These are phyloP conservation scores for Hypoxylon sp. DNA, from an alignment of 2,329 filamentous ascomycete genomes.

Conservation along the genomic window DNA sequence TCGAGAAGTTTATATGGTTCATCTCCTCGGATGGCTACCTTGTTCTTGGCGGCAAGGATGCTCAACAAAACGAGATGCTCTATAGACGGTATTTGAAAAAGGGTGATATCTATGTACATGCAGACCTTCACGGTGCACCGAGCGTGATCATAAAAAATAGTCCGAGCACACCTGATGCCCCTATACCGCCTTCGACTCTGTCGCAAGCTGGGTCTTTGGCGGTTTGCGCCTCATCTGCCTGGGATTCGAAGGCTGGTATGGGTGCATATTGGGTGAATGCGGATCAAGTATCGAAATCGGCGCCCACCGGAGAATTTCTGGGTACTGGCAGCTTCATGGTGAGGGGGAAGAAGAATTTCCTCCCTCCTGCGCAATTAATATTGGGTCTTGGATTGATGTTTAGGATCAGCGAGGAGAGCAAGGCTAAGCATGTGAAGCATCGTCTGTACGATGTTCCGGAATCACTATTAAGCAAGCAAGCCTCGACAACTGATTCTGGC, in stretches of 20 bases:
- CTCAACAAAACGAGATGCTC: constrained; percentile 91
- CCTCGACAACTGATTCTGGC: constrained; percentile 20
- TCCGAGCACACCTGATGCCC: constrained; percentile 80
- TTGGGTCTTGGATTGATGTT: constrained; percentile 92
- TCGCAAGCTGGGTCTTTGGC: constrained; percentile 89
- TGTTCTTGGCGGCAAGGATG: constrained; percentile 89
- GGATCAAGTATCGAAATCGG: constrained; percentile 90
- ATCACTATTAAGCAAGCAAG: constrained; percentile 27
- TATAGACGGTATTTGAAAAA: constrained; percentile 89
- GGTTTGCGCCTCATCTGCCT: constrained; percentile 88
- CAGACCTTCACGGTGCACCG: constrained; percentile 86
- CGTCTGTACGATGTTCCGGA: constrained; percentile 59
- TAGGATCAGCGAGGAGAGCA: constrained; percentile 89
- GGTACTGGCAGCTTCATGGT: constrained; percentile 84
- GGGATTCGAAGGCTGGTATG: constrained; percentile 97
- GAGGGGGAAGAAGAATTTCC: constrained; percentile 88
- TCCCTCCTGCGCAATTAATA: constrained; percentile 88
- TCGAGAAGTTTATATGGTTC: constrained; percentile 97
- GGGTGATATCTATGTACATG: constrained; percentile 92
- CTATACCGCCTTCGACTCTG: constrained; percentile 91
- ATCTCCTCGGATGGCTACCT: constrained; percentile 96
- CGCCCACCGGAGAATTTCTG: constrained; percentile 83
- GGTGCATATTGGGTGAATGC: constrained; percentile 95
- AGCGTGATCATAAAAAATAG: constrained; percentile 94
- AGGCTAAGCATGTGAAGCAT: constrained; percentile 83